These are phyloP conservation scores for Candida freyschussii DNA, from an alignment of 1,139 yeast species.

Conservation along the genomic window DNA sequence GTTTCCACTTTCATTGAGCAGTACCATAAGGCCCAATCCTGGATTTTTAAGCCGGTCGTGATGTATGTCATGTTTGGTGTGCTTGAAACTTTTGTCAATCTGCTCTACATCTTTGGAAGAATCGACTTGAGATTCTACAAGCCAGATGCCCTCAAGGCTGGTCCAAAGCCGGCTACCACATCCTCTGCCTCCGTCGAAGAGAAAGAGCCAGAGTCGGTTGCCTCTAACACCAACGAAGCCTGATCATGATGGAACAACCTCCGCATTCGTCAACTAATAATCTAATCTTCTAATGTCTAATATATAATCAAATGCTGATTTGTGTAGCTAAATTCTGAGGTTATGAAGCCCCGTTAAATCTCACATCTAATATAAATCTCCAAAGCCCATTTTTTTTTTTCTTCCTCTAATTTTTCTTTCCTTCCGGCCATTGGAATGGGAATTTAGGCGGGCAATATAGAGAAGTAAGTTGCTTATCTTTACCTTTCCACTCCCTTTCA, in stretches of 20 bases:
- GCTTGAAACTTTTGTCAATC: constrained; percentile 52
- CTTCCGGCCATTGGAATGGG: too few species aligned
- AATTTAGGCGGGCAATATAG: too few species aligned
- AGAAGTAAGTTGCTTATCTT: too few species aligned
- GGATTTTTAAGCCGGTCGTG: constrained; percentile 49
- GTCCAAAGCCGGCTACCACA: neutral
- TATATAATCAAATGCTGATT: neutral
- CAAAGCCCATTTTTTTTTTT: neutral
- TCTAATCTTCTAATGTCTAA: neutral
- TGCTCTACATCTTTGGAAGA: constrained; percentile 55
- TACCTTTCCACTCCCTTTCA: neutral
- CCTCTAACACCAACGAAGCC: neutral
- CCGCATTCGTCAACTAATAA: too few species aligned
- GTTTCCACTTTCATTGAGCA: constrained; percentile 47
- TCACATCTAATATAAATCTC: neutral
- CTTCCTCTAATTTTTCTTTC: too few species aligned
- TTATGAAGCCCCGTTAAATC: too few species aligned
- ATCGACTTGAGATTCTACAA: constrained; percentile 75
- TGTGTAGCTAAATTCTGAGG: too few species aligned
- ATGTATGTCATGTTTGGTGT: constrained; percentile 69
- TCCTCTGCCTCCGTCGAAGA: constrained; percentile 2
- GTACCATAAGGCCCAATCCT: constrained; percentile 31
- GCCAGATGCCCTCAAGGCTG: constrained; percentile 34
- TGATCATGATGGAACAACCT: neutral
- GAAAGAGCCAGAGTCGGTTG: constrained; percentile 4